Evolutionary conservation across 345 rosid species (phyloP).

Genomic region (Lepidium africanum): DNA sequence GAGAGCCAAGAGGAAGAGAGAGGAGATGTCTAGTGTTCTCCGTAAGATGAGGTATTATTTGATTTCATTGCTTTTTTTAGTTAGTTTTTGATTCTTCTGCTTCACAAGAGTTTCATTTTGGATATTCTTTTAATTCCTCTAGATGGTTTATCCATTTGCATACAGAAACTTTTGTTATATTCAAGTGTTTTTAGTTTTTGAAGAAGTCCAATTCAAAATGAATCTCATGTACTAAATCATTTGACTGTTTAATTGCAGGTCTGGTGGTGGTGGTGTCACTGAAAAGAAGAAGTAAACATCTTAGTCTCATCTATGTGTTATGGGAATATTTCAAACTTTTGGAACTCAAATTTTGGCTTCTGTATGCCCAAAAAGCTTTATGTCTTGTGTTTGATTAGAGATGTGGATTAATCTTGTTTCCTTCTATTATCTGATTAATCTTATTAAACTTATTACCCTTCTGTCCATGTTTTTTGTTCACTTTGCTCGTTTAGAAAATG

Average conservation of each 20-base stretch:
- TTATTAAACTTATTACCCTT: not conserved
- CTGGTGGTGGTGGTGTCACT: constrained; percentile 27
- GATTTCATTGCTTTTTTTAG: not conserved
- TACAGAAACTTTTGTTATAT: not conserved
- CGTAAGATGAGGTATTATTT: constrained; percentile 26
- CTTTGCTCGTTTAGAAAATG: too few relatives aligned
- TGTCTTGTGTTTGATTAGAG: constrained; percentile 7
- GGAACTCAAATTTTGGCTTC: not conserved
- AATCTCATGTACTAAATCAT: too few relatives aligned
- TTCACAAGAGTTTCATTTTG: not conserved
- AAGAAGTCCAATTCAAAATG: too few relatives aligned
- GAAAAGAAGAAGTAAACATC: constrained; percentile 31
- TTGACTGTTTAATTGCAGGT: constrained; percentile 1
- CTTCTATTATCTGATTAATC: not conserved
- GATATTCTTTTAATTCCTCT: not conserved
- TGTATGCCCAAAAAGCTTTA: not conserved
- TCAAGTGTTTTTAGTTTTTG: too few relatives aligned
- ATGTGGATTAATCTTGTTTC: not conserved
- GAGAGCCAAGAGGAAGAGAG: constrained; percentile 37
- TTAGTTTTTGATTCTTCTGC: not conserved
- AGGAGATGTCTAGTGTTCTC: constrained; percentile 34
- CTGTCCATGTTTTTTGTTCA: too few relatives aligned
- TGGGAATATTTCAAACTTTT: constrained; percentile 8
- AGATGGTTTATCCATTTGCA: not conserved
- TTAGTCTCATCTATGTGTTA: not conserved